Evolutionary conservation across 805 yeast species (phyloP).

Genomic region (Candida koratica): DNA sequence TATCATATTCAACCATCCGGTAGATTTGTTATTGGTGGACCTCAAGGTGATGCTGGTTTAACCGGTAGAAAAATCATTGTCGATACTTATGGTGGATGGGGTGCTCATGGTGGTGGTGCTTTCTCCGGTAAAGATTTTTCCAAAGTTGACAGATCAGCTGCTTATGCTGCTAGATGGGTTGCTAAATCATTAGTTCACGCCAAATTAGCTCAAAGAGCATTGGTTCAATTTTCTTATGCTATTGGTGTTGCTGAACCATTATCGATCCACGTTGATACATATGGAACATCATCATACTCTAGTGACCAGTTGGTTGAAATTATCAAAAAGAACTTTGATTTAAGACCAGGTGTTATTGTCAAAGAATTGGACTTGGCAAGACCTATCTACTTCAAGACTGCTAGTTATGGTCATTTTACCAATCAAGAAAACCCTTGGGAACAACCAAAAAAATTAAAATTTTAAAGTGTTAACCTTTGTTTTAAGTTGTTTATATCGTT

Average conservation of each 20-base stretch:
- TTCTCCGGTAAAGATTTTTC: constrained; percentile 99
- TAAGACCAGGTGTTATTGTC: constrained; percentile 99
- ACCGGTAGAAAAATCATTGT: constrained; percentile 99
- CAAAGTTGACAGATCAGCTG: constrained; percentile 99
- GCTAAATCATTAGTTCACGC: constrained; percentile 97
- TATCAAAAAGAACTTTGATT: constrained; percentile 91
- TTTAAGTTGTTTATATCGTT: constrained; percentile 4
- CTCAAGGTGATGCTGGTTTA: constrained; percentile 99
- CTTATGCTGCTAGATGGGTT: constrained; percentile 99
- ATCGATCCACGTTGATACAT: constrained; percentile 94
- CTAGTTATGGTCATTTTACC: constrained; percentile 99
- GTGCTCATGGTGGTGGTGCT: constrained; percentile 99
- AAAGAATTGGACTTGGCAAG: constrained; percentile 95
- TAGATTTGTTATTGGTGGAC: constrained; percentile 99
- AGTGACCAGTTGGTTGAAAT: constrained; percentile 88
- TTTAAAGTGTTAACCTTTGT: constrained; percentile 31
- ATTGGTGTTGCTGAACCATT: constrained; percentile 99
- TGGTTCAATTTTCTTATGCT: constrained; percentile 98
- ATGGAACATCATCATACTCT: constrained; percentile 92
- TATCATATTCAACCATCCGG: constrained; percentile 99
- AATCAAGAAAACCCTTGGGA: constrained; percentile 99
- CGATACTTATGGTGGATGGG: constrained; percentile 99
- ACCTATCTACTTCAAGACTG: constrained; percentile 99
- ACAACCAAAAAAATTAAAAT: constrained; percentile 78
- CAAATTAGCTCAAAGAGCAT: constrained; percentile 92